A percentile compares a stretch with the other conserved stretches of the same genome.
Conservation (phyloP, 768 basidiomycete species). For the Boletellus sp. region DNA sequence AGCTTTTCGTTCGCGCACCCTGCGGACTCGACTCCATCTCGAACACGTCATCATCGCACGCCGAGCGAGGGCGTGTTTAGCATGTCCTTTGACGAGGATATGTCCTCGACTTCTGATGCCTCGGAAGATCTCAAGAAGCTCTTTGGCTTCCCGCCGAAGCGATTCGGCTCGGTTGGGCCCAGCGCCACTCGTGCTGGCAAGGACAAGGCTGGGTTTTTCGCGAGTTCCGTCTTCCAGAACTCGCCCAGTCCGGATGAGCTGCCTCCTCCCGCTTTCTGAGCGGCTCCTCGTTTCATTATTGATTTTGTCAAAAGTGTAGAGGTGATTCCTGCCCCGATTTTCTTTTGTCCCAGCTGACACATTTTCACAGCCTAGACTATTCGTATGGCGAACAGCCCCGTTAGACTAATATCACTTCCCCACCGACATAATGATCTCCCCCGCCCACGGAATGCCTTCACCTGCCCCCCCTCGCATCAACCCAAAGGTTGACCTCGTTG, state of each 20-base stretch:
- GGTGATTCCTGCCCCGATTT: conserved; percentile 26
- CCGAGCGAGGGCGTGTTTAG: conserved; percentile 75
- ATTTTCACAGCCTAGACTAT: conserved; percentile 35
- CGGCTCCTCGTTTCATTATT: conserved; percentile 31
- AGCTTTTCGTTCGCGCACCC: conserved; percentile 39
- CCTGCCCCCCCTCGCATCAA: conserved; percentile 8
- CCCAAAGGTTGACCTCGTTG: conserved; percentile 6
- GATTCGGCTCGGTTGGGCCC: conserved; percentile 28
- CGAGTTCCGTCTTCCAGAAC: conserved; percentile 83
- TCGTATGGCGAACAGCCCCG: conserved; percentile 35
- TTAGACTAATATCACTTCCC: conserved; percentile 36
- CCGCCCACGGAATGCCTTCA: conserved; percentile 28
- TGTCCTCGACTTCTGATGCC: conserved; percentile 39
- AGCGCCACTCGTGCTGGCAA: conserved; percentile 24
- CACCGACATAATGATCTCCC: conserved; percentile 28
- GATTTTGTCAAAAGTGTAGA: conserved; percentile 38
- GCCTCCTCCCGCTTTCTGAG: conserved; percentile 59
- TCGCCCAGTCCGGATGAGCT: conserved; percentile 81
- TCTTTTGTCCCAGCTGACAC: neutral
- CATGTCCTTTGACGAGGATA: conserved; percentile 72
- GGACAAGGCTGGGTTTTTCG: conserved; percentile 56
- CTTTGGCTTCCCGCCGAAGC: conserved; percentile 31
- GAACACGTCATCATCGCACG: conserved; percentile 41
- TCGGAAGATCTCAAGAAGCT: conserved; percentile 37
- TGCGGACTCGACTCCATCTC: conserved; percentile 36